Base-by-base conservation (phyloP, 2,329 filamentous ascomycete genomes). In the Exophiala alcalophila region DNA sequence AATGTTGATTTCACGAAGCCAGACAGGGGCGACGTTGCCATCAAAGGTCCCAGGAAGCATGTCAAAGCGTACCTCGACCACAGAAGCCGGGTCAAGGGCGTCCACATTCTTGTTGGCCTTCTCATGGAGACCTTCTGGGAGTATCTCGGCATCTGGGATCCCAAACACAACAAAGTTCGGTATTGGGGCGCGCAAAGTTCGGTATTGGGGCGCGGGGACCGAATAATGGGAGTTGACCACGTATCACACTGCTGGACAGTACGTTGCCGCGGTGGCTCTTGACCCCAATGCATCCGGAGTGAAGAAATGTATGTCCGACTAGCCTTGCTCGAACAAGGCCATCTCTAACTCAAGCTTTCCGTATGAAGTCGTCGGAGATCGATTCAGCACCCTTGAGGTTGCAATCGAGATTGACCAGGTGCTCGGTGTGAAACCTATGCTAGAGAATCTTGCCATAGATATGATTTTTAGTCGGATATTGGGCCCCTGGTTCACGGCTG, bases 11-110 rank as follows among this genome's bases (percentile, higher is more conserved):
- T 62, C 40, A 62, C 59, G 12, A 65, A 64, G 41, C 57, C 70
- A 4, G 40, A 64, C 31, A 46, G 61, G 3, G 66, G 67, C 4
- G 44, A 67, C 30, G 55, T 64, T 4, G 59, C 60, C 21, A 42
- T 56, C 2, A 70, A 70, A 50, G 66, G 71, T 24, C 57, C 65
- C 0, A 67, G 66, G 60, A 69, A 62, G 19, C 56, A 61, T 14
- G 54, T 70, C 20, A 61, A 65, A 42, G 59, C 52, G 1, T 67
- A 70, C 40, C 54, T 70, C 2, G 61, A 66, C 2, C 51, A 44
- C 2, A 67, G 67, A 52, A 50, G 60, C n/a, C 14, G 11, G 20
- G 59, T 68, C 7, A 56, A 61, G 31, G 67, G 61, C 10, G 66
- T 70, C 0, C 66, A 70, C 42, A 50, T 71, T 11, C 52, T 71